Evolutionary conservation across 2,329 filamentous ascomycete species (phyloP).

Genomic region (Alternaria sp.): DNA sequence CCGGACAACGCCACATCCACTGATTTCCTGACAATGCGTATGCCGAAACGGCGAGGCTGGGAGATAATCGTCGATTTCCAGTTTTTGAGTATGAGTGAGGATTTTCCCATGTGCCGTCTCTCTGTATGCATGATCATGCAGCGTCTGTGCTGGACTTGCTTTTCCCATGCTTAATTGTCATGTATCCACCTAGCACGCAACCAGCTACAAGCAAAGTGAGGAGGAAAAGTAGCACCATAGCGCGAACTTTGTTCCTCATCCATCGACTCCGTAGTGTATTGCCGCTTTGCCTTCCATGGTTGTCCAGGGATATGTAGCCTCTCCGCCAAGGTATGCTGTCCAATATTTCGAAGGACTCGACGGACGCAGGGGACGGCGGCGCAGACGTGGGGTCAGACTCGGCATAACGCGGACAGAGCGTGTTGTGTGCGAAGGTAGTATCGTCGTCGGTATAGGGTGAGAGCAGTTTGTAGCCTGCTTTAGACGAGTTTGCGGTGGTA

Average conservation of each 20-base stretch:
- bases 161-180: conserved; percentile 24
- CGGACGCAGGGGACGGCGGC: conserved; percentile 44
- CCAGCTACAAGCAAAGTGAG: conserved; percentile 28
- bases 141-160: conserved; percentile 2
- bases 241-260: conserved; percentile 25
- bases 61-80: neutral
- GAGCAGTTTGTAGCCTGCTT: conserved; percentile 31
- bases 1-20: conserved; percentile 16
- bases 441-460: conserved; percentile 38
- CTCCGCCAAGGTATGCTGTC: conserved; percentile 42
- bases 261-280: conserved; percentile 17
- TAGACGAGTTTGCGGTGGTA: conserved; percentile 20
- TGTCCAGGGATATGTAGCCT: conserved; percentile 29
- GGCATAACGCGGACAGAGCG: conserved; percentile 42
- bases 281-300: neutral
- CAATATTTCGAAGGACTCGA: conserved; percentile 44
- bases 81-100: neutral
- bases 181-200: conserved; percentile 25
- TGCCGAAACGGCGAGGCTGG: neutral
- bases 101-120: neutral
- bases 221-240: conserved; percentile 27
- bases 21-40: neutral
- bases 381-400: conserved; percentile 38
- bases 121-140: neutral
- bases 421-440: conserved; percentile 27